These are phyloP conservation scores for Grifola frondosa DNA, from an alignment of 1,284 basidiomycete species.

Conservation along the genomic window DNA sequence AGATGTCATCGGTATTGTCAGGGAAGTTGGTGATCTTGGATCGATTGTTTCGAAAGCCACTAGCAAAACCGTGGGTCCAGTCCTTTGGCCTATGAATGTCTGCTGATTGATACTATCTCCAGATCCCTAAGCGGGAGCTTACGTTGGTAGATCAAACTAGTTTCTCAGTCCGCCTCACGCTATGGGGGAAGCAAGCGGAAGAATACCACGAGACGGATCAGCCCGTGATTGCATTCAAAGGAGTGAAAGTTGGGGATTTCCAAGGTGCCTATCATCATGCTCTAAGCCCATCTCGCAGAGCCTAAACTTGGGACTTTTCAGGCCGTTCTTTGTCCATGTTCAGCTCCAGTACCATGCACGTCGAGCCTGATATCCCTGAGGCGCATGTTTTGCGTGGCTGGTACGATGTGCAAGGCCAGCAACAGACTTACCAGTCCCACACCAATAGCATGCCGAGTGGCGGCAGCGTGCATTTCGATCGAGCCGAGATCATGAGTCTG, in stretches of 20 bases:
- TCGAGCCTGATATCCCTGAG: slow-evolving; percentile 89
- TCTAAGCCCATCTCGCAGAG: too few relatives aligned
- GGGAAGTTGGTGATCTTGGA: slow-evolving; percentile 69
- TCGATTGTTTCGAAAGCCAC: slow-evolving; percentile 76
- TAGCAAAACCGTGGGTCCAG: slow-evolving; percentile 59
- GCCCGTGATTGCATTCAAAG: slow-evolving; percentile 91
- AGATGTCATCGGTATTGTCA: slow-evolving; percentile 89
- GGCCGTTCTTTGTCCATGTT: slow-evolving; percentile 78
- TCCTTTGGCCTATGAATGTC: neutral
- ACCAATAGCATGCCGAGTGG: slow-evolving; percentile 44
- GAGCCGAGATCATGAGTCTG: slow-evolving; percentile 73
- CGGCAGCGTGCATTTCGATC: slow-evolving; percentile 54
- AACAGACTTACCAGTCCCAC: slow-evolving; percentile 70
- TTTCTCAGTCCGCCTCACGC: slow-evolving; percentile 81
- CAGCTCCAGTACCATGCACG: slow-evolving; percentile 67
- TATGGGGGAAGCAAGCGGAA: slow-evolving; percentile 98
- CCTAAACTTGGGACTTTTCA: slow-evolving; percentile 30
- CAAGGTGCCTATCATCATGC: slow-evolving; percentile 71
- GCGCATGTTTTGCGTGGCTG: slow-evolving; percentile 88
- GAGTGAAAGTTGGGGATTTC: slow-evolving; percentile 93
- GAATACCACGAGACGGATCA: slow-evolving; percentile 60
- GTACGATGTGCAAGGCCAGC: slow-evolving; percentile 75
- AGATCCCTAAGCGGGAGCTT: slow-evolving; percentile 88
- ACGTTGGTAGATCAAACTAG: slow-evolving; percentile 85
- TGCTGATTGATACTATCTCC: neutral